Percentiles rank a stretch among this genome's conserved stretches.
These are phyloP conservation scores for Cicer cuneatum DNA, from an alignment of 306 rosid species.

Conservation along the genomic window DNA sequence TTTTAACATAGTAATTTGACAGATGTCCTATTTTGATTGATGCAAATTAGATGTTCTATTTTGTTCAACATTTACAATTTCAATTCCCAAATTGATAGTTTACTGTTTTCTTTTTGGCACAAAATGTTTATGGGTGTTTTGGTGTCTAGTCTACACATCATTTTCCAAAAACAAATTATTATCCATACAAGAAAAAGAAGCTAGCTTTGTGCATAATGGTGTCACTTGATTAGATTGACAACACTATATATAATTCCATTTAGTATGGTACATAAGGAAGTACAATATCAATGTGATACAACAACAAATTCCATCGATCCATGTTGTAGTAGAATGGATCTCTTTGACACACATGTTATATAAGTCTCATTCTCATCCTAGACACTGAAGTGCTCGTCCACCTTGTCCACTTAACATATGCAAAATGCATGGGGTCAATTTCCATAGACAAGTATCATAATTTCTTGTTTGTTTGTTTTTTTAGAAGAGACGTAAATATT, in stretches of 20 bases:
- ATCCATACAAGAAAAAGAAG: no score
- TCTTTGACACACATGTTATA: constrained; percentile 16
- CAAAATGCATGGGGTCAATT: constrained; percentile 44
- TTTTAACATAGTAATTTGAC: no score
- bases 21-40: no score
- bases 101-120: no score
- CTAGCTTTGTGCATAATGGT: background rate
- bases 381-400: constrained; percentile 54
- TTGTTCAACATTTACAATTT: no score
- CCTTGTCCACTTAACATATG: constrained; percentile 53
- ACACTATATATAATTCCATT: background rate
- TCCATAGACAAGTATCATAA: constrained; percentile 36
- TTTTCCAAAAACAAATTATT: no score
- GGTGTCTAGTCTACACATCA: no score
- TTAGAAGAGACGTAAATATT: no score
- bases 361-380: background rate
- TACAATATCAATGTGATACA: constrained; percentile 10
- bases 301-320: background rate
- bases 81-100: no score
- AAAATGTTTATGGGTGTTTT: no score
- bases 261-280: constrained; percentile 43
- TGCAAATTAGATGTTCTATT: no score
- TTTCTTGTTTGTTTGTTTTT: constrained; percentile 40
- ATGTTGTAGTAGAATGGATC: background rate
- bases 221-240: constrained; percentile 50